phyloP scores from a whole-genome alignment of 495 filamentous ascomycete genomes.

The Rhypophila decipiens region DNA sequence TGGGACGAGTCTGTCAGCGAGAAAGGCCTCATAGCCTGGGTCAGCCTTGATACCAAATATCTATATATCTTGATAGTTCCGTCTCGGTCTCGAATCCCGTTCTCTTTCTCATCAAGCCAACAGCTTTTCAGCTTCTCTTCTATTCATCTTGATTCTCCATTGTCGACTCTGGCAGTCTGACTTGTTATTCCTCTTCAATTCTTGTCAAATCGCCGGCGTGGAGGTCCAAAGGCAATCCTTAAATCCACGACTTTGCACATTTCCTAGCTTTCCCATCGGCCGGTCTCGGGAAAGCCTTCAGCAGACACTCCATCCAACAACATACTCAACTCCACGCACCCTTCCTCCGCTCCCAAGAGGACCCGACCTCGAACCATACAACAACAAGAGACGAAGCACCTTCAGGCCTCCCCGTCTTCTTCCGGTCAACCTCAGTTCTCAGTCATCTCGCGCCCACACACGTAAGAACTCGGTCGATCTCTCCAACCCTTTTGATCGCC shows the following conservation, averaged over 20 bases:
- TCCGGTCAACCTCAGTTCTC: no score
- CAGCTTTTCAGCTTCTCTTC: no score
- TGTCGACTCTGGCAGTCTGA: conserved; percentile 23
- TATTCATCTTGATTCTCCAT: neutral
- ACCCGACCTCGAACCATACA: neutral
- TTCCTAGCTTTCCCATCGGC: conserved; percentile 18
- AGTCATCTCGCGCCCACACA: no score
- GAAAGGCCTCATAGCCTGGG: no score
- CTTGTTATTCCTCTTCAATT: neutral
- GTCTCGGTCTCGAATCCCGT: no score
- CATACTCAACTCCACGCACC: conserved; percentile 4
- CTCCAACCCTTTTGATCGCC: no score
- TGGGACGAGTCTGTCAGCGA: no score
- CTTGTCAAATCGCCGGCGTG: conserved; percentile 6
- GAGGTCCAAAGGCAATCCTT: conserved; percentile 12
- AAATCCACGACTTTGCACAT: conserved; percentile 13
- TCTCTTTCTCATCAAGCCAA: no score
- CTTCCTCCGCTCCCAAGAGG: neutral
- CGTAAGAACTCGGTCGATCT: no score
- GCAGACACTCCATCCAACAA: neutral
- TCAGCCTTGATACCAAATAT: no score
- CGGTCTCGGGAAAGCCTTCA: conserved; percentile 11
- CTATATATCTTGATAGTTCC: no score
- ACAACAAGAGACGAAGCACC: neutral
- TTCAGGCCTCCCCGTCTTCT: no score